Conservation (phyloP, 2,329 filamentous ascomycete genomes). For the Diplocarpon rosae region DNA sequence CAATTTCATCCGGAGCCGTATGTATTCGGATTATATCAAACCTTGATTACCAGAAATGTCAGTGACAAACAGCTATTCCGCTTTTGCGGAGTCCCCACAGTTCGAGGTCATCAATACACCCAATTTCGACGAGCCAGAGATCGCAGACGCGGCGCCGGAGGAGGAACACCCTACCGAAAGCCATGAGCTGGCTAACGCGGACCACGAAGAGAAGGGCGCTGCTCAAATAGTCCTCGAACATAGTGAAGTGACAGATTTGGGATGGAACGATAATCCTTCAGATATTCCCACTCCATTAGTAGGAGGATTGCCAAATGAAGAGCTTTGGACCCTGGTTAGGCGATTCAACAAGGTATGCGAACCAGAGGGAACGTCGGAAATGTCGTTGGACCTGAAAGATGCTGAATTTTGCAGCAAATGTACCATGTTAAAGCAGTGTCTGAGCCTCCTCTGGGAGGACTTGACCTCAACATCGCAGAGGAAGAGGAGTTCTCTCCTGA, state of each 20-base stretch:
- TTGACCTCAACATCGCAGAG: conserved; percentile 72
- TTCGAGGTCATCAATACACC: conserved; percentile 10
- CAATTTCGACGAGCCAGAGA: conserved; percentile 12
- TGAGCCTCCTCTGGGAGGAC: conserved; percentile 45
- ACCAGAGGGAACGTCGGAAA: not conserved
- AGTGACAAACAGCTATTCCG: not conserved
- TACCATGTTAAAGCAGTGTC: conserved; percentile 17
- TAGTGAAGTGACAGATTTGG: conserved; percentile 42
- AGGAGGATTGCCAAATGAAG: conserved; percentile 50
- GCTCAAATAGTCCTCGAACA: conserved; percentile 31
- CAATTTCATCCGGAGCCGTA: too few relatives aligned
- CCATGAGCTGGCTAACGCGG: conserved; percentile 32
- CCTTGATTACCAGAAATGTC: not conserved
- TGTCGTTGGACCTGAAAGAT: not conserved
- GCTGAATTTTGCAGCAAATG: conserved; percentile 30
- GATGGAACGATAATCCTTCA: conserved; percentile 42
- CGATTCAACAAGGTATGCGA: conserved; percentile 18
- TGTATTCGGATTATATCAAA: too few relatives aligned
- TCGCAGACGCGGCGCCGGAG: conserved; percentile 17
- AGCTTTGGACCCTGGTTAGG: conserved; percentile 41
- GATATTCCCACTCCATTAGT: conserved; percentile 45
- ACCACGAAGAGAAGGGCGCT: conserved; percentile 31
- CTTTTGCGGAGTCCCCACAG: not conserved
- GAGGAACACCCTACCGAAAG: conserved; percentile 29
- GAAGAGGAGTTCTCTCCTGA: conserved; percentile 80